Evolutionary conservation across 2,329 filamentous ascomycete species (phyloP), one percentile per base, ranked within the genome.

Genomic region (Westerdykella sp.): DNA sequence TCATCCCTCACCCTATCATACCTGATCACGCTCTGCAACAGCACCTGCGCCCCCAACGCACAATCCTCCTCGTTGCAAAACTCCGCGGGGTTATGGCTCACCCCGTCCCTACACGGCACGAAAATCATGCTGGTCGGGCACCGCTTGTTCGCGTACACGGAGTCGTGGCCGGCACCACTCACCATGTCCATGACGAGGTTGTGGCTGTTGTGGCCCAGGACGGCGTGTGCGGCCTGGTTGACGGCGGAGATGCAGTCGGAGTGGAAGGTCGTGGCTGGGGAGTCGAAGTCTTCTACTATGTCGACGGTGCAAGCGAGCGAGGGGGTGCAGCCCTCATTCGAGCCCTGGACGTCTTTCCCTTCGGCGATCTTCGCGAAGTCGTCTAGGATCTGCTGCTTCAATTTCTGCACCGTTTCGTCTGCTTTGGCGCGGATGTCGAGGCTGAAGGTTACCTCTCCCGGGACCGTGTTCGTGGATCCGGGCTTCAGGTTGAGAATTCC

Each of bases 381-480:
- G 3, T 59, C 56, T 44, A 73, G 73, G 40, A 85, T 67, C 36
- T 74, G 69, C 5, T 69, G 60, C 55, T 84, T 81, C 35, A 85
- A 72, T n/a, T 67, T 65, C 4, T 74, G 69, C 1, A 87, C 74
- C 2, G 72, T 74, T 18, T 69, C 68, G 55, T 84, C 78, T 28
- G 74, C 70, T 5, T 72, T 74, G 0, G 78, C 74, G 25, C 84
- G 78, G 41, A 87, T 77, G 55, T 88, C 84, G 5, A 87, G 74
- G 23, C 74, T 80, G 63, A 87, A 85, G 36, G 73, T 73, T 5
- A 87, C 85, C 23, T 70, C 65, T 0, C 83, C 82, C 0, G 85
- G 83, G 0, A 88, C 81, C 0, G 85, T 89, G 63, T 89, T 88
- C 13, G 84, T 84, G 47, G 77, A 83, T 4, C 83, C 83, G 0